Evolutionary conservation across 352 stramenopile genomes (phyloP).

Genomic region (Phytophthora cajani): DNA sequence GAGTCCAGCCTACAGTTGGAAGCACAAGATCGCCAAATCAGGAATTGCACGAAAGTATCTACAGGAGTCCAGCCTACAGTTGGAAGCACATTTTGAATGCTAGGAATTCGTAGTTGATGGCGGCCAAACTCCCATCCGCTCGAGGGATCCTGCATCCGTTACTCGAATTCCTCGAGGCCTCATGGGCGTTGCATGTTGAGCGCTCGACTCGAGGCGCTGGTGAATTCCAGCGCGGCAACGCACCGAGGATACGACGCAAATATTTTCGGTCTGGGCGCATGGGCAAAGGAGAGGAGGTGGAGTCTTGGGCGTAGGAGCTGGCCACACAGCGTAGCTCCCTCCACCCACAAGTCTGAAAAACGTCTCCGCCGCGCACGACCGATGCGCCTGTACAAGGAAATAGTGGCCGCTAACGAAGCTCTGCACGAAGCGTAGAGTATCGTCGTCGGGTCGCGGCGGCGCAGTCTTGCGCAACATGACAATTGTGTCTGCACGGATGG

Average conservation of each 20-base stretch:
- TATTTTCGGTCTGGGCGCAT: slow-evolving; percentile 23
- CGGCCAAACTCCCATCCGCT: neutral
- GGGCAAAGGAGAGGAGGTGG: slow-evolving; percentile 22
- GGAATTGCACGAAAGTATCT: too few species aligned
- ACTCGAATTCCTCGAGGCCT: slow-evolving; percentile 2
- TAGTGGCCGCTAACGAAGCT: slow-evolving; percentile 13
- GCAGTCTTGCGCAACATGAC: slow-evolving; percentile 19
- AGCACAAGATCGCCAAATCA: neutral
- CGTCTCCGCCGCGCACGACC: slow-evolving; percentile 16
- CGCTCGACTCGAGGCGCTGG: neutral
- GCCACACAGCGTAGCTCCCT: slow-evolving; percentile 27
- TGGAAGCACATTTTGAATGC: neutral
- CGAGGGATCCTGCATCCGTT: slow-evolving; percentile 12
- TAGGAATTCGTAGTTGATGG: neutral
- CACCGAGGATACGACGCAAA: slow-evolving; percentile 16
- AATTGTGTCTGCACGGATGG: slow-evolving; percentile 14
- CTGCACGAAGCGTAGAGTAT: neutral
- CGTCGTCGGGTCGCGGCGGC: slow-evolving; percentile 27
- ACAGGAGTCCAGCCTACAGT: neutral
- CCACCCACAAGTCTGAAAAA: slow-evolving; percentile 31
- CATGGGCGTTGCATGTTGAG: slow-evolving; percentile 5
- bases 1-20: neutral
- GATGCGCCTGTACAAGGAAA: slow-evolving; percentile 1
- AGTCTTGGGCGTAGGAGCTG: slow-evolving; percentile 21
- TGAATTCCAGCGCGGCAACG: neutral